These are phyloP conservation scores for Isochrysis galbana DNA, from an alignment of 78 protist species.

Conservation along the genomic window DNA sequence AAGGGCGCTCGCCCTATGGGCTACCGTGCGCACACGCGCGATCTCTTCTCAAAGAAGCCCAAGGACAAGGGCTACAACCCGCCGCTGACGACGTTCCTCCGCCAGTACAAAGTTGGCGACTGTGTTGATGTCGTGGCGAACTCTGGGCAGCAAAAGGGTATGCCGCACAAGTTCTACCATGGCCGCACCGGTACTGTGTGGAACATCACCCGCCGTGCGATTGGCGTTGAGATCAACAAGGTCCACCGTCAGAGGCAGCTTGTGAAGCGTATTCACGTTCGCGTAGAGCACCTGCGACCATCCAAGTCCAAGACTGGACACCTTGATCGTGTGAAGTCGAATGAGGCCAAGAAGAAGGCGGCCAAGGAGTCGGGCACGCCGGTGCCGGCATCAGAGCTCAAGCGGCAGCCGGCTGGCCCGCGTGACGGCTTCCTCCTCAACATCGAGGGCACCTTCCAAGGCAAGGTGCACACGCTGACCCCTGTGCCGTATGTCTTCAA, in stretches of 20 bases:
- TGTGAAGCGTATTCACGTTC: conserved; percentile 95
- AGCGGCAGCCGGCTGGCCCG: conserved; percentile 28
- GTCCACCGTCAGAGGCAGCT: conserved; percentile 84
- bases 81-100: conserved; percentile 55
- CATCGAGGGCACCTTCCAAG: background rate
- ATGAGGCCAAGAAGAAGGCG: conserved; percentile 39
- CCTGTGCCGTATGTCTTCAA: conserved; percentile 10
- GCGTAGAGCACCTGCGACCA: conserved; percentile 97
- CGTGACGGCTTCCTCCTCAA: background rate
- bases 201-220: conserved; percentile 96
- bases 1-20: background rate
- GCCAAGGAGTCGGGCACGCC: conserved; percentile 33
- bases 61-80: background rate
- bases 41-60: conserved; percentile 33
- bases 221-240: conserved; percentile 95
- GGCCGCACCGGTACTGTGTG: conserved; percentile 99
- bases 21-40: conserved; percentile 41
- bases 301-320: conserved; percentile 90
- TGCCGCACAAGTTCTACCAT: conserved; percentile 99
- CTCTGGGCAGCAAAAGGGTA: conserved; percentile 95
- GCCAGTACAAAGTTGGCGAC: conserved; percentile 86
- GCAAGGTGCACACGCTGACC: background rate
- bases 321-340: conserved; percentile 71
- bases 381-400: background rate
- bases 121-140: conserved; percentile 90